Evolutionary conservation across 2,329 filamentous ascomycete species (phyloP).

Genomic region (Sarocladiaceae sp.): DNA sequence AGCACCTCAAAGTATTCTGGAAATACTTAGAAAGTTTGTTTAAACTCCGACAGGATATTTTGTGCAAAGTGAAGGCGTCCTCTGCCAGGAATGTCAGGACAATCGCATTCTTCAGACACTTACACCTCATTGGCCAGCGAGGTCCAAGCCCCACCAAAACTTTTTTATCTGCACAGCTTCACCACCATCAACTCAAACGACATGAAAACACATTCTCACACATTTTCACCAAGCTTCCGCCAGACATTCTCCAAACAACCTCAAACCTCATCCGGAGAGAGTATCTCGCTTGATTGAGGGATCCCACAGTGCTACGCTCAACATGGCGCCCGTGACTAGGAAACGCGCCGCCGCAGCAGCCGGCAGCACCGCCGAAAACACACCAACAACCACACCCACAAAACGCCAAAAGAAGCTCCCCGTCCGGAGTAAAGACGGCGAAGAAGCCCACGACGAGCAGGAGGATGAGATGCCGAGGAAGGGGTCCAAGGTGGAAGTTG

Average conservation of each 20-base stretch:
- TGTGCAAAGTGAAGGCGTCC: too few relatives aligned
- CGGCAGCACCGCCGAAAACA: constrained; percentile 14
- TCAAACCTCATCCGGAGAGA: not conserved
- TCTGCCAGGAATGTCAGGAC: too few relatives aligned
- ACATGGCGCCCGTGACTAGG: constrained; percentile 11
- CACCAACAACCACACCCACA: constrained; percentile 14
- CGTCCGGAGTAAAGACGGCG: constrained; percentile 27
- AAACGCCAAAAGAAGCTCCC: constrained; percentile 25
- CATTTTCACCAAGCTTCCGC: not conserved
- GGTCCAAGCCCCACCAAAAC: constrained; percentile 11
- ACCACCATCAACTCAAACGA: not conserved
- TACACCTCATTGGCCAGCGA: constrained; percentile 5
- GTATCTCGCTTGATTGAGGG: too few relatives aligned
- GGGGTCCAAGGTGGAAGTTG: not conserved
- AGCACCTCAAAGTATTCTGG: too few relatives aligned
- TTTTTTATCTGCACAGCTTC: constrained; percentile 13
- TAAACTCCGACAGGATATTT: too few relatives aligned
- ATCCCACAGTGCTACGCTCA: too few relatives aligned
- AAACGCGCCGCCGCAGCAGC: constrained; percentile 8
- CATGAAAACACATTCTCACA: not conserved
- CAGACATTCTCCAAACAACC: not conserved
- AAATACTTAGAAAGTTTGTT: too few relatives aligned
- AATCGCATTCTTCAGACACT: too few relatives aligned
- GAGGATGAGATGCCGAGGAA: not conserved
- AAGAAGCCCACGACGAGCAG: constrained; percentile 13